Percentiles rank a stretch among this genome's conserved stretches.
These are phyloP conservation scores for Phyllosticta citrichinensis DNA, from an alignment of 2,329 filamentous ascomycete genomes.

Conservation along the genomic window DNA sequence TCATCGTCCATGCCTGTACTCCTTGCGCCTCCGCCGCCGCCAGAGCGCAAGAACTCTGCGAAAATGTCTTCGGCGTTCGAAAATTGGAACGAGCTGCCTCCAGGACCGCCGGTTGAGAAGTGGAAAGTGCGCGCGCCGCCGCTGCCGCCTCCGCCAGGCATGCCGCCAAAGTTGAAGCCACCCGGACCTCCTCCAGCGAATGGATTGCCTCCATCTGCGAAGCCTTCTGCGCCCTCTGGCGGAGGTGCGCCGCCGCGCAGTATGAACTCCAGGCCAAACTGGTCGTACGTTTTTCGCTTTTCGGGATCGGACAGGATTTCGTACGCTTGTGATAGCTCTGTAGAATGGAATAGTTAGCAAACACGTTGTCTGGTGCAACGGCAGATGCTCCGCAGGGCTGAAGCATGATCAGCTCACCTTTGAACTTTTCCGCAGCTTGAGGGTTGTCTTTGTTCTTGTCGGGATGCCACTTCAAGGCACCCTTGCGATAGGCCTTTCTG, in stretches of 20 bases:
- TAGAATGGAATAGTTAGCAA: slow-evolving; percentile 11
- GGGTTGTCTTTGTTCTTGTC: slow-evolving; percentile 97
- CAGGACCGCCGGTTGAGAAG: slow-evolving; percentile 47
- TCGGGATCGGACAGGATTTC: slow-evolving; percentile 96
- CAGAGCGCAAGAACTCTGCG: slow-evolving; percentile 63
- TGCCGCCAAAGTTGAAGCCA: slow-evolving; percentile 44
- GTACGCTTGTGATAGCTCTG: slow-evolving; percentile 90
- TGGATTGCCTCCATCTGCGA: slow-evolving; percentile 27
- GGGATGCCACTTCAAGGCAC: slow-evolving; percentile 83
- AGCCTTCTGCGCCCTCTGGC: slow-evolving; percentile 42
- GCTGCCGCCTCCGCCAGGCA: slow-evolving; percentile 46
- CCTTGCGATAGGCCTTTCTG: slow-evolving; percentile 90
- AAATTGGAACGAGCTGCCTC: slow-evolving; percentile 66
- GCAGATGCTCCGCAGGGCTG: not conserved
- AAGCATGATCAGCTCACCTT: slow-evolving; percentile 40
- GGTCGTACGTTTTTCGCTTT: slow-evolving; percentile 91
- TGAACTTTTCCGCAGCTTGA: slow-evolving; percentile 83
- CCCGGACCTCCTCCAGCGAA: slow-evolving; percentile 31
- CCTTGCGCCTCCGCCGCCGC: slow-evolving; percentile 35
- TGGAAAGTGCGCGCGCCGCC: slow-evolving; percentile 48
- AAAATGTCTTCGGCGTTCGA: slow-evolving; percentile 79
- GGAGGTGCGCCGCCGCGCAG: slow-evolving; percentile 68
- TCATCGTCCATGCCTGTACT: slow-evolving; percentile 35
- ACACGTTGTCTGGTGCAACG: not conserved
- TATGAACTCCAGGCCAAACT: slow-evolving; percentile 88